Evolutionary conservation across 495 filamentous ascomycete genomes (phyloP).

Genomic region (Annulohypoxylon maeteangense): DNA sequence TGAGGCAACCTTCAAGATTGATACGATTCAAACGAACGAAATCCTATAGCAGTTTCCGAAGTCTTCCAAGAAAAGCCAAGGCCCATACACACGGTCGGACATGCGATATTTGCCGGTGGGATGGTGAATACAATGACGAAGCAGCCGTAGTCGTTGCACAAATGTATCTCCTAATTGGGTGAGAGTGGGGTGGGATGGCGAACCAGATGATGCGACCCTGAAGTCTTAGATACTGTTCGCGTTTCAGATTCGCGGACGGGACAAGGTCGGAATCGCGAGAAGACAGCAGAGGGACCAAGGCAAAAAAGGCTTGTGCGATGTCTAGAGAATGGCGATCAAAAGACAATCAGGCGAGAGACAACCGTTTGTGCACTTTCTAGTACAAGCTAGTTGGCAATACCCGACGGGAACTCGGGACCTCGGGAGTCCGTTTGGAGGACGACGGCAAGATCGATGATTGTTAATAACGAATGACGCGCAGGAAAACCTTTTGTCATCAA

Average conservation of each 20-base stretch:
- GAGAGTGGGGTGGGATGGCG: constrained; percentile 37
- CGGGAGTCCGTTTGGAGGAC: constrained; percentile 16
- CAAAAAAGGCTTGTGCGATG: constrained; percentile 30
- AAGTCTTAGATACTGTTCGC: constrained; percentile 45
- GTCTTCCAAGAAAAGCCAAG: constrained; percentile 31
- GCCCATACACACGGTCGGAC: constrained; percentile 19
- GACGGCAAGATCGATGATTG: constrained; percentile 22
- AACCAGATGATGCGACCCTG: constrained; percentile 40
- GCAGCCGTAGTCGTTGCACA: constrained; percentile 38
- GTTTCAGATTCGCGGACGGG: constrained; percentile 46
- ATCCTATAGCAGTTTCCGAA: constrained; percentile 25
- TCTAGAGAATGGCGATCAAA: constrained; percentile 54
- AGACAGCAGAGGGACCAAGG: constrained; percentile 22
- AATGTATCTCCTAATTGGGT: constrained; percentile 32
- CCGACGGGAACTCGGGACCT: background rate
- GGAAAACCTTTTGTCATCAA: constrained; percentile 41
- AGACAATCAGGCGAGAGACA: constrained; percentile 51
- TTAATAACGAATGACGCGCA: constrained; percentile 35
- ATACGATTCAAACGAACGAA: constrained; percentile 36
- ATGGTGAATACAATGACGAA: constrained; percentile 31
- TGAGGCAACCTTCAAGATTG: constrained; percentile 27
- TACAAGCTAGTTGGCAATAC: background rate
- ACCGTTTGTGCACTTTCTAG: constrained; percentile 13
- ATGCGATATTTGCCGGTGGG: constrained; percentile 33
- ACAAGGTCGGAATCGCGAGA: constrained; percentile 34